A percentile compares a stretch with the other conserved stretches of the same genome.
Evolutionary conservation across 345 rosid genomes (phyloP).

Genomic region (Brassica incana): DNA sequence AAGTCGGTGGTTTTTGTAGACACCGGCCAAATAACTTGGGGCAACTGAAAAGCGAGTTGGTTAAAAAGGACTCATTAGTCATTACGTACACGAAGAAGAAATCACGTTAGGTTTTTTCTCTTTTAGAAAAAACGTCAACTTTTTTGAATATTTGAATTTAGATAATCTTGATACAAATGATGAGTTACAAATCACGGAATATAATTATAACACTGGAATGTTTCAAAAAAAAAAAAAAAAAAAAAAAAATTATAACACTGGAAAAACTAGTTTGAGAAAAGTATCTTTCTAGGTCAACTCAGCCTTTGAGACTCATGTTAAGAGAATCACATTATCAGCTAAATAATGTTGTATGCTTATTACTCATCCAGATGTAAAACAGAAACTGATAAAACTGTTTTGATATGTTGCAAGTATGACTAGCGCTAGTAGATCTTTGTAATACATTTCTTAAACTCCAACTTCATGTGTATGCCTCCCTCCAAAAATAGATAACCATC

Average conservation of each 20-base stretch:
- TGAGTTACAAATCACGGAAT: too few species aligned
- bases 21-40: background rate
- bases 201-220: too few species aligned
- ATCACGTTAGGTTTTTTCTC: slow-evolving; percentile 16
- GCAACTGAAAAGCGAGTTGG: background rate
- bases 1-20: background rate
- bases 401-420: background rate
- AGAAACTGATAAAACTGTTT: background rate
- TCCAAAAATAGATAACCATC: background rate
- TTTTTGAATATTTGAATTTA: too few species aligned
- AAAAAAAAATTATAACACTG: too few species aligned
- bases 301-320: too few species aligned
- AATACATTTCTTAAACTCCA: background rate
- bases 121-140: background rate
- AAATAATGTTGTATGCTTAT: background rate
- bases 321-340: background rate
- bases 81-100: background rate
- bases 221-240: too few species aligned
- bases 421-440: background rate
- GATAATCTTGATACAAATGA: too few species aligned
- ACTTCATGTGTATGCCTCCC: background rate
- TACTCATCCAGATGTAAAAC: background rate
- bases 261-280: too few species aligned
- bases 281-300: too few species aligned
- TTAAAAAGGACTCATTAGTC: background rate